phyloP scores from a whole-genome alignment of 495 filamentous ascomycete species.

The Xylaria longipes region DNA sequence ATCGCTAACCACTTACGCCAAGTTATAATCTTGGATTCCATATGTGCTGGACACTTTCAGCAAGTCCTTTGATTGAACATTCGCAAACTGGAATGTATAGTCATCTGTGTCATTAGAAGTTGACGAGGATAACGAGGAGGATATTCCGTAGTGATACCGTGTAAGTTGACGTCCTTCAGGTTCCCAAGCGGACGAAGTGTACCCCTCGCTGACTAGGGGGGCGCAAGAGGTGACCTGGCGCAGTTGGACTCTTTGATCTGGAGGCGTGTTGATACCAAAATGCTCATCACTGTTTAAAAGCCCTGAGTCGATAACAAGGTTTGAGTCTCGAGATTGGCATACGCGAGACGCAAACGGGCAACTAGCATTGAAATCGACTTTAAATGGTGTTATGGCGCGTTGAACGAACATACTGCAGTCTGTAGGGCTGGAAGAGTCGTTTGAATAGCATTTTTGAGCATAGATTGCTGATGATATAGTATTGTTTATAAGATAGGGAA shows the following conservation, averaged over 20 bases:
- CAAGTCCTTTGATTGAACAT: not conserved
- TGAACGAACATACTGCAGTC: not conserved
- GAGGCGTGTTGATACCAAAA: not conserved
- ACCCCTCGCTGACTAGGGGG: not conserved
- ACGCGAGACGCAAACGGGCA: not conserved
- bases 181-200: not conserved
- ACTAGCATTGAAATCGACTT: not conserved
- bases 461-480: not conserved
- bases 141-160: not conserved
- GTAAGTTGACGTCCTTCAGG: not conserved
- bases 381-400: not conserved
- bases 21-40: not conserved
- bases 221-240: not conserved
- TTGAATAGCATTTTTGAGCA: conserved; percentile 1
- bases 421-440: not conserved
- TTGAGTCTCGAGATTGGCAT: not conserved
- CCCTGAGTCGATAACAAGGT: not conserved
- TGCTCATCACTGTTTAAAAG: not conserved
- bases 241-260: not conserved
- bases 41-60: not conserved
- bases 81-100: not conserved
- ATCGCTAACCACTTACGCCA: not conserved
- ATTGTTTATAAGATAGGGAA: not conserved
- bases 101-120: not conserved
- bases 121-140: not conserved